These are phyloP conservation scores for Tolypocladium pustulatum DNA, from an alignment of 2,329 filamentous ascomycete species.

Conservation along the genomic window DNA sequence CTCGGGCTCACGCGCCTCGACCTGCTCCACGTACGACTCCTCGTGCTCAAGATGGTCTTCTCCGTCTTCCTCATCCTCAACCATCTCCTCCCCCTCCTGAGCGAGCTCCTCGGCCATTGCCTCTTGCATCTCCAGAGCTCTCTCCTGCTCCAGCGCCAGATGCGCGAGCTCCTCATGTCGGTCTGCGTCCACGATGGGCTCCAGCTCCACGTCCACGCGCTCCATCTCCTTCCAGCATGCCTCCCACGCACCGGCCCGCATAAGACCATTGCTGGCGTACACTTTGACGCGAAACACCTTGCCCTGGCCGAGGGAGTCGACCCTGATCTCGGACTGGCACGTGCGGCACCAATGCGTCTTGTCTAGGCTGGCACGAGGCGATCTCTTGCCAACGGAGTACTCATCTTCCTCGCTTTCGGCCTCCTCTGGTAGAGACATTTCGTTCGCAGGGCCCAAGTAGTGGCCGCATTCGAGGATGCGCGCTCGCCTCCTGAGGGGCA, in stretches of 20 bases:
- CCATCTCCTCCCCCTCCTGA: slow-evolving; percentile 9
- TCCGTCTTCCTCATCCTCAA: slow-evolving; percentile 4
- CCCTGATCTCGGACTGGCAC: slow-evolving; percentile 44
- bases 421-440: slow-evolving; percentile 29
- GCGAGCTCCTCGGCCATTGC: slow-evolving; percentile 15
- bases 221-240: slow-evolving; percentile 98
- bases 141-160: slow-evolving; percentile 37
- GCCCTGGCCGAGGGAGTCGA: slow-evolving; percentile 39
- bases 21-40: slow-evolving; percentile 3
- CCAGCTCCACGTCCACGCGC: slow-evolving; percentile 87
- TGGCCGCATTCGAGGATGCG: slow-evolving; percentile 67
- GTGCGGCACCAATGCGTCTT: slow-evolving; percentile 46
- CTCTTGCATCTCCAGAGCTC: slow-evolving; percentile 18
- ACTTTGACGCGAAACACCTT: slow-evolving; percentile 72
- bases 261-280: slow-evolving; percentile 89
- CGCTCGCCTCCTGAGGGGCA: slow-evolving; percentile 53
- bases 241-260: slow-evolving; percentile 84
- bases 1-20: slow-evolving; percentile 1
- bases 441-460: slow-evolving; percentile 54
- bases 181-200: slow-evolving; percentile 55
- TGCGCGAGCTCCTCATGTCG: slow-evolving; percentile 50
- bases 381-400: slow-evolving; percentile 20
- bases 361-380: slow-evolving; percentile 9
- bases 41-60: neutral
- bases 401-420: slow-evolving; percentile 38